phyloP scores from a whole-genome alignment of 805 yeast genomes.

The Teunomyces tritomae region DNA sequence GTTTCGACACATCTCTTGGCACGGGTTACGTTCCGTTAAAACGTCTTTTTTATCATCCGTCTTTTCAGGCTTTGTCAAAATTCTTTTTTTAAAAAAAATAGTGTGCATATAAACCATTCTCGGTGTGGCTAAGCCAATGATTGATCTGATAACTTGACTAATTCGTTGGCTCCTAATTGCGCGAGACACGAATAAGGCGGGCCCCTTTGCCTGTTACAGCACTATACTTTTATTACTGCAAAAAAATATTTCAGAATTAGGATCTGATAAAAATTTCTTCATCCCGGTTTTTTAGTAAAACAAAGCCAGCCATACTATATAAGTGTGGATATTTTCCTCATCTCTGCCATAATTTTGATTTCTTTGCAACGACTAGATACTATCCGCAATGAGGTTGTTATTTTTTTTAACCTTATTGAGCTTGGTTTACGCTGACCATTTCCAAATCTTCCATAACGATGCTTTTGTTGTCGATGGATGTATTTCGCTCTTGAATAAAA shows the following conservation, averaged over 20 bases:
- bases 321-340: neutral
- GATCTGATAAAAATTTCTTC: constrained; percentile 8
- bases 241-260: constrained; percentile 3
- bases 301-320: neutral
- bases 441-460: constrained; percentile 13
- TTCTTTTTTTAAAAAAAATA: neutral
- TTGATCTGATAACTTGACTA: constrained; percentile 7
- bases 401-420: neutral
- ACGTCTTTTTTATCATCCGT: neutral
- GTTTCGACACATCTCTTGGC: neutral
- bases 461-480: constrained; percentile 29
- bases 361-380: neutral
- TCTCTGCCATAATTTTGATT: neutral
- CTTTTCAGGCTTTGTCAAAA: neutral
- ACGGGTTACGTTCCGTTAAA: neutral
- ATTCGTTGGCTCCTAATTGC: constrained; percentile 1
- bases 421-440: neutral
- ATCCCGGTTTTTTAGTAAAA: too few relatives aligned
- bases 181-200: neutral
- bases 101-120: neutral
- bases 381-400: constrained; percentile 14
- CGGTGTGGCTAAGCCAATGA: constrained; percentile 5
- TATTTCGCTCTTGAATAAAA: constrained; percentile 19
- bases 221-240: neutral
- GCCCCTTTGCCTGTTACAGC: neutral